A percentile compares a stretch with the other conserved stretches of the same genome.
phyloP scores from a whole-genome alignment of 108 stramenopile genomes.

The Craspedostauros australis region DNA sequence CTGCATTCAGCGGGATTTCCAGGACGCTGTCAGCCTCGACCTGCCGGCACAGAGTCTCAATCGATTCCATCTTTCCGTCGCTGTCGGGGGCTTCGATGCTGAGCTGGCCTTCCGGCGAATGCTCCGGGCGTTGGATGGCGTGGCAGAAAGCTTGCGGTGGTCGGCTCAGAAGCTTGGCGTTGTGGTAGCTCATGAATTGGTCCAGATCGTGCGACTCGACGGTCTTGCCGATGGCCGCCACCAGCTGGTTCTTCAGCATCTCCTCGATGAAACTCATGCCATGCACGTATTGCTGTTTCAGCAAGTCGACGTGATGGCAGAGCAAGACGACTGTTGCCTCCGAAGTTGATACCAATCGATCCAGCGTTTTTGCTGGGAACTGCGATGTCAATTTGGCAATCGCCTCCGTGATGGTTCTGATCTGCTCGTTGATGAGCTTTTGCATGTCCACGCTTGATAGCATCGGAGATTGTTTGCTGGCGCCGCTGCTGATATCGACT shows the following conservation, averaged over 20 bases:
- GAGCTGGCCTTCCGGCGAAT: slow-evolving; percentile 55
- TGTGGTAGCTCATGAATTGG: slow-evolving; percentile 54
- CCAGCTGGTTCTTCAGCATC: slow-evolving; percentile 54
- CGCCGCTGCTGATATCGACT: no score
- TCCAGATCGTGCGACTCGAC: slow-evolving; percentile 50
- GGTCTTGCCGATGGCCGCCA: slow-evolving; percentile 69
- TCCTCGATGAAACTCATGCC: slow-evolving; percentile 47
- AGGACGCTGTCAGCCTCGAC: slow-evolving; percentile 6
- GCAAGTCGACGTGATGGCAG: slow-evolving; percentile 11
- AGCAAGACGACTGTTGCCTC: slow-evolving; percentile 36
- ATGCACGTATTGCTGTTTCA: slow-evolving; percentile 3
- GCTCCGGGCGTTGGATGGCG: slow-evolving; percentile 53
- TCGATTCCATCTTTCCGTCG: slow-evolving; percentile 23
- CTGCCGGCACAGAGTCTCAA: slow-evolving; percentile 34
- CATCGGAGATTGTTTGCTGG: slow-evolving; percentile 13
- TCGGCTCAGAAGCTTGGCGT: slow-evolving; percentile 37
- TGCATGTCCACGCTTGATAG: slow-evolving; percentile 29
- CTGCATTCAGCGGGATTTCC: slow-evolving; percentile 39
- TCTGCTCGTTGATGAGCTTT: slow-evolving; percentile 38
- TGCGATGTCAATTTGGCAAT: slow-evolving; percentile 5
- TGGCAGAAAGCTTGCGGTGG: slow-evolving; percentile 64
- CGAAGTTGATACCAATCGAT: slow-evolving; percentile 14
- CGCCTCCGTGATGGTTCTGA: slow-evolving; percentile 25
- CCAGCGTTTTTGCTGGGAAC: slow-evolving; percentile 7
- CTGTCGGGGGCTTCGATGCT: slow-evolving; percentile 26